Evolutionary conservation across 352 stramenopile species (phyloP).

Genomic region (Globisporangium viniferum): DNA sequence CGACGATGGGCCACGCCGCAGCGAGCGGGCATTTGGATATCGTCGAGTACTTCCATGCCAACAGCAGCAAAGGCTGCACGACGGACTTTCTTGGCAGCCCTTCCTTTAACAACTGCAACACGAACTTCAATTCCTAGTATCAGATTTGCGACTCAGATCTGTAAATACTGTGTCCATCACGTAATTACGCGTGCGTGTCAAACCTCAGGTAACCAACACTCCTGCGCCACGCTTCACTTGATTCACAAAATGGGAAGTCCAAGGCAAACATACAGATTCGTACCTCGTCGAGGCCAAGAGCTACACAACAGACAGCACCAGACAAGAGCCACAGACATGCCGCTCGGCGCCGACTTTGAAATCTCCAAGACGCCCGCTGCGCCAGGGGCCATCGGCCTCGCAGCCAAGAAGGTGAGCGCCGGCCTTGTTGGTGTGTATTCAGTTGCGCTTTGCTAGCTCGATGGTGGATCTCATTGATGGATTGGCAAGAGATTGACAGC

Average conservation of each 20-base stretch:
- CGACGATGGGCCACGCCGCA: no score
- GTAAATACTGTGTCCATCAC: neutral
- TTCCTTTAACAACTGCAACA: no score
- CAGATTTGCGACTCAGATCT: no score
- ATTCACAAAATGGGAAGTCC: conserved; percentile 3
- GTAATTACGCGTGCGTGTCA: conserved; percentile 2
- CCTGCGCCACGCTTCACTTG: neutral
- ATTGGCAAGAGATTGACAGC: neutral
- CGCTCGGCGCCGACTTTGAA: conserved; percentile 56
- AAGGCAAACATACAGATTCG: neutral
- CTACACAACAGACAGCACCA: neutral
- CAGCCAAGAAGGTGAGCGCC: conserved; percentile 36
- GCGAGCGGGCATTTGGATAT: no score
- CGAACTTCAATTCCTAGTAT: no score
- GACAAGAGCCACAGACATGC: conserved; percentile 32
- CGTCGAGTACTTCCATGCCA: no score
- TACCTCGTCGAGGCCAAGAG: neutral
- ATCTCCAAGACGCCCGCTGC: conserved; percentile 58
- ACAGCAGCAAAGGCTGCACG: no score
- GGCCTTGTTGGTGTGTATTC: neutral
- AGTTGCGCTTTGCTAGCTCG: neutral
- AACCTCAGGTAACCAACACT: neutral
- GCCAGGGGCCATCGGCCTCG: conserved; percentile 30
- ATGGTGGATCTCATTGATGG: neutral
- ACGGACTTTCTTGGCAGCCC: no score